Conservation (phyloP, 2,329 filamentous ascomycete genomes). For the Colletotrichum viniferum region DNA sequence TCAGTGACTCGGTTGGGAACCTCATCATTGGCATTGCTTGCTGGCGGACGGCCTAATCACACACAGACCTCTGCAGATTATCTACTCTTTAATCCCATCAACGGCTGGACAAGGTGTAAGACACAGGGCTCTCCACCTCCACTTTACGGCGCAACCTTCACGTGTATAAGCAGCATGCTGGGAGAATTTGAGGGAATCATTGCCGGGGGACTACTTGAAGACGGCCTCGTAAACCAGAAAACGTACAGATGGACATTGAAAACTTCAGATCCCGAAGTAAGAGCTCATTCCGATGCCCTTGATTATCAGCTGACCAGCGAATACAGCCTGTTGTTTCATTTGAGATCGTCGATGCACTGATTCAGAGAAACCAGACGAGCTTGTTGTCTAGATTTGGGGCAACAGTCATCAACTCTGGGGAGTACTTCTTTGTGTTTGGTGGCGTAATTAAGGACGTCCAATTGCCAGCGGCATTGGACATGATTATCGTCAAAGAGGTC, state of each 20-base stretch:
- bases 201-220: conserved; percentile 71
- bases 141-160: conserved; percentile 49
- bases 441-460: conserved; percentile 47
- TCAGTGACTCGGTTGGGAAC: conserved; percentile 57
- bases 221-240: conserved; percentile 67
- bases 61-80: conserved; percentile 54
- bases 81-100: conserved; percentile 54
- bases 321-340: conserved; percentile 4
- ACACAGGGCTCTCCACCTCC: conserved; percentile 37
- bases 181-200: conserved; percentile 62
- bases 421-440: conserved; percentile 42
- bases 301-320: not conserved
- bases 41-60: conserved; percentile 64
- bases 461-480: conserved; percentile 54
- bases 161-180: conserved; percentile 29
- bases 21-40: conserved; percentile 59
- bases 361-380: not conserved
- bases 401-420: conserved; percentile 32
- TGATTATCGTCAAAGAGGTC: conserved; percentile 38
- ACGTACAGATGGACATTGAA: conserved; percentile 69
- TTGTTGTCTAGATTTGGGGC: conserved; percentile 48
- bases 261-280: conserved; percentile 40
- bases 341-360: not conserved
- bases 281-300: conserved; percentile 5
- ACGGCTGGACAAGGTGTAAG: conserved; percentile 52